Base-by-base conservation (phyloP, 2,329 filamentous ascomycete genomes). In the Cytospora mali region DNA sequence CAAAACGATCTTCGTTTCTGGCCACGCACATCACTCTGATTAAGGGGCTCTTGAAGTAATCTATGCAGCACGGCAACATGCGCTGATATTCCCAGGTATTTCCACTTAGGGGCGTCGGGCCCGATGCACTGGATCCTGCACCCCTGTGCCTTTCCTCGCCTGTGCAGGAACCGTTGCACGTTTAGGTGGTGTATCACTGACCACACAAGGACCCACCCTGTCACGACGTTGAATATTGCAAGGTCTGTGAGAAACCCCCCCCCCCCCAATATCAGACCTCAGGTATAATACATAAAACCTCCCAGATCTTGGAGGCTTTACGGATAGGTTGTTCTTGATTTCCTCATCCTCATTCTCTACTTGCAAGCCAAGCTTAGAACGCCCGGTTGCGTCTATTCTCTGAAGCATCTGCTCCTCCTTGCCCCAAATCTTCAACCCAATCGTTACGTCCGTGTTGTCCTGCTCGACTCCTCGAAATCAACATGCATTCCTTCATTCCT, bases 361-460 rank as follows among this genome's bases (percentile, higher is more conserved):
- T 58, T 62, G 60, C 60, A 53, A 46, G 42, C 57, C 57, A 52
- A 52, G 48, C 49, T 28, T n/a, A 49, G 54, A 48, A 62, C 60
- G 60, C 60, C 60, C 55, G 60, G 60, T 58, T 62, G 60, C 60
- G 60, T 62, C 60, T 55, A 58, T 21, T 62, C 60, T 58, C 48
- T 62, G n/a, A 28, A 31, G 4, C 25, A 25, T 18, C 6, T 39
- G 4, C 13, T 18, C n/a, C 33, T 46, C 29, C 10, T 33, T 18
- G 18, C 6, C 33, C 33, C 31, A 28, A 18, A 27, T 6, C 13
- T n/a, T 4, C 28, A 39, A 18, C 3, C 18, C 46, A 10, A 18
- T 21, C 6, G 6, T 10, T 9, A 28, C 46, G 21, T 18, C 35
- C 35, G 21, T 51, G 18, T 33, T 28, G 23, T 29, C 4, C 4